Conservation (phyloP, 129 eudicot genomes). For the Arctium lappa region DNA sequence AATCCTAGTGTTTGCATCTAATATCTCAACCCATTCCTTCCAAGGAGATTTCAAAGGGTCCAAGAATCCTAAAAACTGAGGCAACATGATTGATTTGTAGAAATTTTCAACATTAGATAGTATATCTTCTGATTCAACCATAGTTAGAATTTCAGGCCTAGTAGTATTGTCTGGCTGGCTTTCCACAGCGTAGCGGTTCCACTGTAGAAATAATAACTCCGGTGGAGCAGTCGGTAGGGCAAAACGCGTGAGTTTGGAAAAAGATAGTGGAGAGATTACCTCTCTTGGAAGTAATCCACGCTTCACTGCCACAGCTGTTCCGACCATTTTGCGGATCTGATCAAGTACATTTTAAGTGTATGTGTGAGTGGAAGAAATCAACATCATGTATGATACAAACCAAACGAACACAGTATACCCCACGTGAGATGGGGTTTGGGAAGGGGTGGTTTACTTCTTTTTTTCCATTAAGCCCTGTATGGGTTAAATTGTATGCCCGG, state of each 20-base stretch:
- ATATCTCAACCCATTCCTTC: conserved; percentile 63
- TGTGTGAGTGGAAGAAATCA: background rate
- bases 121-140: conserved; percentile 58
- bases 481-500: too few relatives aligned
- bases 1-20: conserved; percentile 64
- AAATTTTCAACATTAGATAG: conserved; percentile 54
- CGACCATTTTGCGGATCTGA: conserved; percentile 80
- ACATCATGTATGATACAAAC: background rate
- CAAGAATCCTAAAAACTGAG: conserved; percentile 53
- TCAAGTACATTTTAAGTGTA: background rate
- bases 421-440: too few relatives aligned
- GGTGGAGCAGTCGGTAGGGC: conserved; percentile 68
- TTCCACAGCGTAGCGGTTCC: conserved; percentile 50
- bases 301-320: conserved; percentile 68
- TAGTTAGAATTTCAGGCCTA: conserved; percentile 54
- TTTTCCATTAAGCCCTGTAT: too few relatives aligned
- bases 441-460: too few relatives aligned
- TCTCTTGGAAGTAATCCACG: conserved; percentile 59
- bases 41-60: conserved; percentile 62
- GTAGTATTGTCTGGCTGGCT: conserved; percentile 40
- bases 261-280: conserved; percentile 34
- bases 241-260: conserved; percentile 56
- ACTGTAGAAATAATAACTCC: conserved; percentile 55
- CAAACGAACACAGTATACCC: too few relatives aligned
- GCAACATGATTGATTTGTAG: conserved; percentile 49